Base-by-base conservation (phyloP, 306 rosid genomes). In the Vigna hirtella region DNA sequence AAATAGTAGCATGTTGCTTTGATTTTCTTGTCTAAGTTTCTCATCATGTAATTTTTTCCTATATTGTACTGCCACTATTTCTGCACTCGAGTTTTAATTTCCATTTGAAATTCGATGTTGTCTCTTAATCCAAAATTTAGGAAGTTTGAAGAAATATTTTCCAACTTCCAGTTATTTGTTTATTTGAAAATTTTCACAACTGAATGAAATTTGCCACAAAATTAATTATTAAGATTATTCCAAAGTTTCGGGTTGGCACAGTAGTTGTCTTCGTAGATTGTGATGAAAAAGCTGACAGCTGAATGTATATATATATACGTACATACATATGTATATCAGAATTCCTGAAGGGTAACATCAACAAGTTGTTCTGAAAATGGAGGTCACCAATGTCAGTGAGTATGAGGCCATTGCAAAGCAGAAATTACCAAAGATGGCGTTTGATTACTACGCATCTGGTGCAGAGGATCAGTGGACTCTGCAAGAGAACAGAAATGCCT, bases 401-500 rank as follows among this genome's bases (percentile, higher is more conserved):
- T 91, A 91, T 77, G 90, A 91, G 75, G 87, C 85, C 3, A 70
- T 91, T 75, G 93, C 93, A 53, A 91, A 85, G 91, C 82, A 87
- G 83, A 91, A 86, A 22, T 77, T 87, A 87, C 91, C 96, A 50
- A 91, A 91, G 89, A 89, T 86, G 91, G 91, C 0, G 75, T 91
- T 28, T 74, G 93, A 91, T 72, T 91, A 91, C 86, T 91, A 91
- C 20, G 96, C 93, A 43, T 89, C 93, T 73, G 96, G 91, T 67
- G 91, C 93, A 9, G 96, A 91, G 79, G 91, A 89, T 81, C 85
- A 91, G 84, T 91, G 96, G 96, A 77, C 96, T 83, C 86, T 91
- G 70, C 80, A 80, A 16, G 93, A 91, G 65, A 91, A 91, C 89
- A 83, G 91, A 89, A 79, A 86, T 74, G 96, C 96, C 51, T 89